These are phyloP conservation scores for Takashimella tepidaria DNA, from an alignment of 1,284 basidiomycete genomes.

Conservation along the genomic window DNA sequence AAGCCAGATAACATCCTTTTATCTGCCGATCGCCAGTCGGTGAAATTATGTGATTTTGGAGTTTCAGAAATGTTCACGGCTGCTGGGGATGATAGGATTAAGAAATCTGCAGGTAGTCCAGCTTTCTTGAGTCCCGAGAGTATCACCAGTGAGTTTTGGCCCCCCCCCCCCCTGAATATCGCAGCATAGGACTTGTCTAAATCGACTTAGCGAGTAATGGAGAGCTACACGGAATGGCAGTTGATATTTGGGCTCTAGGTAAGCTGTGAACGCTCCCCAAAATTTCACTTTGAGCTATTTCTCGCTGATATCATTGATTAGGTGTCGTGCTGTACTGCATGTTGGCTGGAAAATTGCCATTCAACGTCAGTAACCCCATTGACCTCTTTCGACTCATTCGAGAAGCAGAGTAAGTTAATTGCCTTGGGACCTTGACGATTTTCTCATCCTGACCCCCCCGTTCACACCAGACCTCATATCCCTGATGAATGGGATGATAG, in stretches of 20 bases:
- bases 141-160: slow-evolving; percentile 34
- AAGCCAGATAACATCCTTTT: slow-evolving; percentile 56
- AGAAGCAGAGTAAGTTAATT: slow-evolving; percentile 44
- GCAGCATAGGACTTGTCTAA: background rate
- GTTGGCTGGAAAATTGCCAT: slow-evolving; percentile 53
- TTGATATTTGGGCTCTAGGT: slow-evolving; percentile 56
- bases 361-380: slow-evolving; percentile 50
- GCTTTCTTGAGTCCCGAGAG: slow-evolving; percentile 56
- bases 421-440: no score
- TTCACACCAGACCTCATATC: slow-evolving; percentile 31
- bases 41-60: slow-evolving; percentile 58
- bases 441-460: background rate
- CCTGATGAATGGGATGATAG: slow-evolving; percentile 41
- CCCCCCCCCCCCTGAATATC: background rate
- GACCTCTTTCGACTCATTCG: slow-evolving; percentile 52
- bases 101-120: slow-evolving; percentile 52
- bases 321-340: slow-evolving; percentile 56
- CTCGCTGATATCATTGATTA: no score
- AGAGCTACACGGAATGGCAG: slow-evolving; percentile 50
- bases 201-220: slow-evolving; percentile 8
- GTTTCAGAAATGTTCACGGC: slow-evolving; percentile 54
- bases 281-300: no score
- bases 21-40: slow-evolving; percentile 48
- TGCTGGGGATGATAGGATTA: slow-evolving; percentile 48
- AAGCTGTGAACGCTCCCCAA: no score